phyloP scores from a whole-genome alignment of 352 stramenopile species.

The Phytophthora citrophthora region DNA sequence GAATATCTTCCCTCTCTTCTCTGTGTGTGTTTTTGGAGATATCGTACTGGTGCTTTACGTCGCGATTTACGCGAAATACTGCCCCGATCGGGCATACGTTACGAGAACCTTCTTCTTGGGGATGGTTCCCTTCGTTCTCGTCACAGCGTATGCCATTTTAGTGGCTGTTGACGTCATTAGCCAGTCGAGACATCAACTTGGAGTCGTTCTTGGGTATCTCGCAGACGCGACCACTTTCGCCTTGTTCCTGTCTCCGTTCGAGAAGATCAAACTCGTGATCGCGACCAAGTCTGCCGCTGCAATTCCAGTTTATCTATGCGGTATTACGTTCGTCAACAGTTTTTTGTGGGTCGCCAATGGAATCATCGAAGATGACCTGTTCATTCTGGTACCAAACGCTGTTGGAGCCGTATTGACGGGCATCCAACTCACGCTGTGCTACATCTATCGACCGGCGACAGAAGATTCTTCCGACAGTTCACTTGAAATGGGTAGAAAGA shows the following conservation, averaged over 20 bases:
- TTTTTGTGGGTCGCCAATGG: conserved; percentile 59
- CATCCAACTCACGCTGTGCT: conserved; percentile 57
- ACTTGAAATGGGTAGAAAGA: too few species aligned
- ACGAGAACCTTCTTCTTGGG: conserved; percentile 8
- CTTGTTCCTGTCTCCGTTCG: conserved; percentile 38
- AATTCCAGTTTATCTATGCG: conserved; percentile 57
- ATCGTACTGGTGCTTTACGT: conserved; percentile 25
- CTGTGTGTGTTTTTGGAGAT: conserved; percentile 34
- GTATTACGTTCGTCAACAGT: conserved; percentile 56
- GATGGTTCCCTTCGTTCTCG: conserved; percentile 9
- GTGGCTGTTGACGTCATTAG: conserved; percentile 16
- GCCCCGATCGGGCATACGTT: conserved; percentile 24
- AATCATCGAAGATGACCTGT: conserved; percentile 48
- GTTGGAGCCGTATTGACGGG: conserved; percentile 39
- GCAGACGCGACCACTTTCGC: conserved; percentile 26
- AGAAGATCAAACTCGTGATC: conserved; percentile 36
- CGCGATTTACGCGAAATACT: conserved; percentile 31
- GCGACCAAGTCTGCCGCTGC: conserved; percentile 37
- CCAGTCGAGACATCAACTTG: conserved; percentile 29
- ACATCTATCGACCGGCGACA: conserved; percentile 36
- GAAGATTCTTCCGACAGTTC: too few species aligned
- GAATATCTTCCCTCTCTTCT: conserved; percentile 38
- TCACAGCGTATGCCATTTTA: conserved; percentile 28
- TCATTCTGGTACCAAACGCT: conserved; percentile 53
- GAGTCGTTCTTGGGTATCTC: conserved; percentile 28